A percentile compares a stretch with the other conserved stretches of the same genome.
Evolutionary conservation across 495 filamentous ascomycete species (phyloP).

Genomic region (Trypethelium eluteriae): DNA sequence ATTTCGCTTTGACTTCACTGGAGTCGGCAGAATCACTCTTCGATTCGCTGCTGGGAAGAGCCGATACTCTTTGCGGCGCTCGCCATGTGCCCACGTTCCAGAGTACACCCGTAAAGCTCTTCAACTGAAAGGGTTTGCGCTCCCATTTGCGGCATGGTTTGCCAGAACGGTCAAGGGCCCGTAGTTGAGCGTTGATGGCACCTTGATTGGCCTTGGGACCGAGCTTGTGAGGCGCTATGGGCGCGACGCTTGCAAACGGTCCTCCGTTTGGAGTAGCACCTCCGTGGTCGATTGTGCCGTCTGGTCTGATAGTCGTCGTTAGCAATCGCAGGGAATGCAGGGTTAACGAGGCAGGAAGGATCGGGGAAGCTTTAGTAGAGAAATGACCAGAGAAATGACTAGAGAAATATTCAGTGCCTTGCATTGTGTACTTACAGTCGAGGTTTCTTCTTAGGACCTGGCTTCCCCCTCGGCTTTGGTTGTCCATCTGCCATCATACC

Average conservation of each 20-base stretch:
- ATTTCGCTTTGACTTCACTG: conserved; percentile 69
- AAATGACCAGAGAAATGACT: background rate
- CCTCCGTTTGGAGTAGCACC: conserved; percentile 16
- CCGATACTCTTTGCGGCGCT: conserved; percentile 47
- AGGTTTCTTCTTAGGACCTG: conserved; percentile 91
- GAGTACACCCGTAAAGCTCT: conserved; percentile 83
- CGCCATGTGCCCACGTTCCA: conserved; percentile 86
- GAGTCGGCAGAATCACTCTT: conserved; percentile 52
- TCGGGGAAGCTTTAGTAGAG: background rate
- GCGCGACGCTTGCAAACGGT: conserved; percentile 20
- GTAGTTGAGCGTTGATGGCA: conserved; percentile 92
- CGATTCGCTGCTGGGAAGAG: conserved; percentile 39
- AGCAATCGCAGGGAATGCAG: background rate
- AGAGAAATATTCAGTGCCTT: background rate
- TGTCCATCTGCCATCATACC: conserved; percentile 49
- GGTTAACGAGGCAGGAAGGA: no score
- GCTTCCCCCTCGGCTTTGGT: conserved; percentile 70
- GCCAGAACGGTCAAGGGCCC: conserved; percentile 83
- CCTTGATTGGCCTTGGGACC: conserved; percentile 97
- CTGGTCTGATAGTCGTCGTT: conserved; percentile 18
- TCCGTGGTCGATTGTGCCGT: conserved; percentile 28
- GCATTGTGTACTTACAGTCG: conserved; percentile 62
- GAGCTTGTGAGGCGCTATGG: conserved; percentile 58
- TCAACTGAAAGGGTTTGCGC: conserved; percentile 70
- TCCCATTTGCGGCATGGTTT: conserved; percentile 89